Evolutionary conservation across 352 stramenopile species (phyloP), one percentile per base, ranked within the genome.

Genomic region (Phytophthora foliorum): DNA sequence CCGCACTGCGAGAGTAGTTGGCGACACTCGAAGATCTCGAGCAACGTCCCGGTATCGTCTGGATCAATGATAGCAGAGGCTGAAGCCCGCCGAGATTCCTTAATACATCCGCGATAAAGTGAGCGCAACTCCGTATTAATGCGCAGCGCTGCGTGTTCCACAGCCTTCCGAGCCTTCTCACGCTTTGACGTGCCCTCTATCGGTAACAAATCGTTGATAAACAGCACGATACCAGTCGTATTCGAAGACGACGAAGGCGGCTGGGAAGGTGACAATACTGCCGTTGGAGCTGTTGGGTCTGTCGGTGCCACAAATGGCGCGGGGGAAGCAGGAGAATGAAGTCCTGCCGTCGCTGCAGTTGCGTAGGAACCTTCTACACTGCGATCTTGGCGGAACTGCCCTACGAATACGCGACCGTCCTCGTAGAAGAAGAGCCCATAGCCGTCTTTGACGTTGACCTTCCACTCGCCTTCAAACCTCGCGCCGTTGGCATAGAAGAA

Each of bases 401-500:
- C 81, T 1, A 84, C 66, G 34, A 84, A 84, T n/a, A 90, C 78
- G 3, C 79, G 77, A 1, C 86, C 86, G 14, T 93, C 83, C 31
- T 91, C 83, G 41, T 89, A 88, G 57, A 88, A 91, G 59, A 91
- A 92, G n/a, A 88, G 62, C 0, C 86, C 86, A 13, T 73, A 69
- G 36, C 83, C 86, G 21, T 93, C 68, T 74, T 97, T 98, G 44
- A 84, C 70, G 50, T 97, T 95, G 22, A 82, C 57, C 36, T 78
- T 53, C 92, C 92, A 98, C 50, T 88, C 72, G n/a, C 92, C 92
- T 70, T 88, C 80, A 65, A 97, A 97, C 2, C 82, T 70, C 6
- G 89, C 86, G 3, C 92, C 92, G 46, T 97, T 95, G 9, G 88
- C 82, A 52, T 98, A 98, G 69, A 88, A 91, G 52, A 98, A 97